Conservation (phyloP, 371 early-diverging fungal species). For the Haplosporangium sp. region DNA sequence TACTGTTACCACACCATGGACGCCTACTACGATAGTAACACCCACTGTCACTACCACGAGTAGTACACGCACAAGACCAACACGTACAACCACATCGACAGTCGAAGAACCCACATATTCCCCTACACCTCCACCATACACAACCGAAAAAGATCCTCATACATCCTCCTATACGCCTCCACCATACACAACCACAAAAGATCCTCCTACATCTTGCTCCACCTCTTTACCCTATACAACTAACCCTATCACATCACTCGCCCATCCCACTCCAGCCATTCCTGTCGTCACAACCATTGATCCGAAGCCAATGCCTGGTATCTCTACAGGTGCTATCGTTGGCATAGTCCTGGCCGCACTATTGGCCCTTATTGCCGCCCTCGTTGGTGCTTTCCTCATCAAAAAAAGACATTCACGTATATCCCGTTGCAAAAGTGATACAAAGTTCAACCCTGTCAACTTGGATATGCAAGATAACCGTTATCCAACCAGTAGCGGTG, state of each 20-base stretch:
- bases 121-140: not conserved
- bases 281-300: not conserved
- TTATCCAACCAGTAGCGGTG: not conserved
- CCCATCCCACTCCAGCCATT: not conserved
- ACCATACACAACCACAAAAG: not conserved
- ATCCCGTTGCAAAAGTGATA: constrained; percentile 12
- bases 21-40: no score
- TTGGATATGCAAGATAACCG: constrained; percentile 37
- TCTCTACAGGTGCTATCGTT: constrained; percentile 34
- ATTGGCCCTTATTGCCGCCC: constrained; percentile 13
- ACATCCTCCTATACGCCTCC: not conserved
- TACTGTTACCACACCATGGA: no score
- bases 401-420: constrained; percentile 11
- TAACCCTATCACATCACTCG: not conserved
- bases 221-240: not conserved
- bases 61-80: no score
- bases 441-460: constrained; percentile 33
- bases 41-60: no score
- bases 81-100: no score
- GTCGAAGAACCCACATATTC: no score
- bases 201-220: not conserved
- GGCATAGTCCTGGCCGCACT: constrained; percentile 32
- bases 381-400: constrained; percentile 24
- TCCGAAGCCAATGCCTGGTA: not conserved
- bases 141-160: no score